Evolutionary conservation across 108 stramenopile species (phyloP), one percentile per base, ranked within the genome.

Genomic region (Parietichytrium sp.): DNA sequence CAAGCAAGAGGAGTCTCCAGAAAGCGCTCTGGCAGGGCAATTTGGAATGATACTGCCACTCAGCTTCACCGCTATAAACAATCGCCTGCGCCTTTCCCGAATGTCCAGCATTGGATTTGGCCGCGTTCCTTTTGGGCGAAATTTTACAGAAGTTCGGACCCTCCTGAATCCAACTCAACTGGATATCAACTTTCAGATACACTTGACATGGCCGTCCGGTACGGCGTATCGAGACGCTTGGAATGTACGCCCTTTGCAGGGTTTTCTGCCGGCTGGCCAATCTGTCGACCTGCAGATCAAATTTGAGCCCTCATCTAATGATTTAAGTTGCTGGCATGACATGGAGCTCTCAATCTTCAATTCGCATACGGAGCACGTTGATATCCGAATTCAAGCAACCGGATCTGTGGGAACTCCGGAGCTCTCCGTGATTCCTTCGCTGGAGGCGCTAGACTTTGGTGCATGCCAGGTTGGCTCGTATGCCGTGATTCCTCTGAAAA

Each of bases 381-480:
- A 72, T 25, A 38, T 72, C 42, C 33, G 42, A 0, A 8, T 72
- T 6, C 61, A 42, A 6, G 61, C 38, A 31, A 45, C 10, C 45
- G 61, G 61, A n/a, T 16, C 61, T 47, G 20, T 38, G 6, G 61
- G 61, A 33, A 33, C 15, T 72, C 61, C 61, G 10, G 61, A 16
- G 61, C 61, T 72, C 8, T 25, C 18, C 1, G 45, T 42, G n/a
- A 72, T 45, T 72, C 61, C 45, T 15, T 33, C 38, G 10, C 61
- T 45, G 61, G 45, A 45, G 10, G n/a, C 12, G 2, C 23, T 72
- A n/a, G 61, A 72, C 33, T 27, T 72, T 27, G 61, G 61, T 6
- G 38, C 33, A 20, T 72, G 61, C 61, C 61, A 72, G 42, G 38
- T 72, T 6, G 45, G 25, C 61, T 72, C 61, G 33, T 16, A 33